phyloP scores from a whole-genome alignment of 176 grass and related monocot genomes.

The Oryza rufipogon region DNA sequence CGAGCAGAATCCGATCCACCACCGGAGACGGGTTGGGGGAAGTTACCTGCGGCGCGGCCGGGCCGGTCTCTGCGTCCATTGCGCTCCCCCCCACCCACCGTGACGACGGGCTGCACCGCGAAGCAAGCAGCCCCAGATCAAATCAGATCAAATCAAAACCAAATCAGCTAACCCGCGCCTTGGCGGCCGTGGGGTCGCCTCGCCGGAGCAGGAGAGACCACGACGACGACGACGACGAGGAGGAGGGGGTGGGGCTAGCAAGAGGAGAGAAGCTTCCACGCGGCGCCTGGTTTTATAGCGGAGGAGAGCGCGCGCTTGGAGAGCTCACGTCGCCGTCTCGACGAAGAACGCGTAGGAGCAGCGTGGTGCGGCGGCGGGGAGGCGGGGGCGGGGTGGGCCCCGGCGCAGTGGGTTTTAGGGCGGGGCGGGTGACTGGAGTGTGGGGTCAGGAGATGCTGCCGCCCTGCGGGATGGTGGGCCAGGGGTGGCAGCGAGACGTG shows the following conservation, averaged over 20 bases:
- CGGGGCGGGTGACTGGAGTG: not conserved
- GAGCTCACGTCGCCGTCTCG: constrained; percentile 48
- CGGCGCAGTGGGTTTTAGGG: not conserved
- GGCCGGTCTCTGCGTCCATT: constrained; percentile 58
- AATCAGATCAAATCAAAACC: not conserved
- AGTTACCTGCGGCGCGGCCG: constrained; percentile 44
- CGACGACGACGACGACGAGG: not conserved
- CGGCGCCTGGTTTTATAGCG: constrained; percentile 23
- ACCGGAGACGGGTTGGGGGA: not conserved
- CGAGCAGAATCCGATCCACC: not conserved
- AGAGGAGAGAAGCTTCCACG: constrained; percentile 28
- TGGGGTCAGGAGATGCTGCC: not conserved
- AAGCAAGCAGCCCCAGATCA: not conserved
- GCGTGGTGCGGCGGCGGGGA: constrained; percentile 40
- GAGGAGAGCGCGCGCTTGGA: constrained; percentile 4
- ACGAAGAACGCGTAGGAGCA: constrained; percentile 41
- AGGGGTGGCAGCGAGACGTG: not conserved
- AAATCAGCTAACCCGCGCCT: not conserved
- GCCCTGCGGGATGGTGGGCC: not conserved
- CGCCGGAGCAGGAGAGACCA: constrained; percentile 2
- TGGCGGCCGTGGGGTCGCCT: not conserved
- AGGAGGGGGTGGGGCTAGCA: not conserved
- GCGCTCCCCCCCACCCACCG: constrained; percentile 1
- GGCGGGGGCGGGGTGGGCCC: not conserved
- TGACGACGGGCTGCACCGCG: not conserved